Percentiles rank a stretch among this genome's conserved stretches.
These are phyloP conservation scores for Sphagnurus paluster DNA, from an alignment of 1,284 basidiomycete genomes.

Conservation along the genomic window DNA sequence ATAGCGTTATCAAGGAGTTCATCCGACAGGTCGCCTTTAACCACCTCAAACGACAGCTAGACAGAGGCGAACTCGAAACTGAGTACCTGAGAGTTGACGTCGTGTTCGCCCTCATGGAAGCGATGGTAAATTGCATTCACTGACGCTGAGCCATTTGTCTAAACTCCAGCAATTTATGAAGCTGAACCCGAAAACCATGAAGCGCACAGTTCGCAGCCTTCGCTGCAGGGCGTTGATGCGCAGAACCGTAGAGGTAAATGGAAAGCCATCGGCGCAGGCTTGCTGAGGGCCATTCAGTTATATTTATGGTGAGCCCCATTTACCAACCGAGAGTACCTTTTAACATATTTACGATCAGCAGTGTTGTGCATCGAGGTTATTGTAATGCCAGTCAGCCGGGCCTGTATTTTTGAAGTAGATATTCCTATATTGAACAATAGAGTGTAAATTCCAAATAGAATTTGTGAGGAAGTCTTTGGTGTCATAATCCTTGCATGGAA, in stretches of 20 bases:
- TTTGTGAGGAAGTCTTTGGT: no score
- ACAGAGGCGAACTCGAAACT: constrained; percentile 14
- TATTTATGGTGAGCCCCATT: not conserved
- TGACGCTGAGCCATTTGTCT: not conserved
- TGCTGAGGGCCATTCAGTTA: not conserved
- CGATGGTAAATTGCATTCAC: constrained; percentile 11
- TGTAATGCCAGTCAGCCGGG: no score
- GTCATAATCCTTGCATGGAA: no score
- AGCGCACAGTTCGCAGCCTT: constrained; percentile 12
- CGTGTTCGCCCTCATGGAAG: constrained; percentile 18
- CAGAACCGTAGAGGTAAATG: constrained; percentile 12
- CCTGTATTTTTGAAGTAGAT: no score
- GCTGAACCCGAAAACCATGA: constrained; percentile 17
- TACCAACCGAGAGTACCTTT: not conserved
- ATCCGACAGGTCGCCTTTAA: constrained; percentile 18
- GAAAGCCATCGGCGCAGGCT: constrained; percentile 2
- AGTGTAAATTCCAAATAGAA: no score
- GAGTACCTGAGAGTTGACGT: constrained; percentile 17
- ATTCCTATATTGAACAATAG: no score
- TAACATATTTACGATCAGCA: no score
- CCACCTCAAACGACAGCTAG: constrained; percentile 15
- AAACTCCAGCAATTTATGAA: not conserved
- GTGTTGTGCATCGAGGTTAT: no score
- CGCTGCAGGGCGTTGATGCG: constrained; percentile 19
- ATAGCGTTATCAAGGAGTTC: constrained; percentile 16